Percentiles rank a stretch among this genome's conserved stretches.
Evolutionary conservation across 768 basidiomycete genomes (phyloP).

Genomic region (Cystoderma amianthinum): DNA sequence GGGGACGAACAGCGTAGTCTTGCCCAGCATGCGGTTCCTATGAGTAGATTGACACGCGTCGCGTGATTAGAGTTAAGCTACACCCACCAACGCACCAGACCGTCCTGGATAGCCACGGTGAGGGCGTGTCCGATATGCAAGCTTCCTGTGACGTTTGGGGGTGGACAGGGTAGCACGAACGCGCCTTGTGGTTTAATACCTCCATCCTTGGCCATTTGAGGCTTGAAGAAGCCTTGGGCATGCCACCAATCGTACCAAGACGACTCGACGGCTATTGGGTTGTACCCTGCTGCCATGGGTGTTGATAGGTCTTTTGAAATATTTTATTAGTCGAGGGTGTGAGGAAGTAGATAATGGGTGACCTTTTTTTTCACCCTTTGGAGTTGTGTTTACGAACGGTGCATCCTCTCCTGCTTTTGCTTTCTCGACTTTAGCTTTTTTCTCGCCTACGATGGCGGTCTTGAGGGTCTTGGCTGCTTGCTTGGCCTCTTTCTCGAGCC

Average conservation of each 20-base stretch:
- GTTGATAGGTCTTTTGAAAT: constrained; percentile 61
- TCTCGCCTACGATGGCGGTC: constrained; percentile 40
- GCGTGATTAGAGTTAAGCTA: no score
- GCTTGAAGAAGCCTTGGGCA: constrained; percentile 84
- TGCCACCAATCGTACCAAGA: constrained; percentile 99
- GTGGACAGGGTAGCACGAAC: constrained; percentile 87
- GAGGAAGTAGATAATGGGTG: constrained; percentile 7
- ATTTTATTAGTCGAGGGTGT: constrained; percentile 1
- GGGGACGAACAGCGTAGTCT: constrained; percentile 83
- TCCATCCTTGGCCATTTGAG: constrained; percentile 52
- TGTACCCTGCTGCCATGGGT: constrained; percentile 90
- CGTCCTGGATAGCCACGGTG: constrained; percentile 87
- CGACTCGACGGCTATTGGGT: constrained; percentile 90
- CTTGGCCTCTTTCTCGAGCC: constrained; percentile 73
- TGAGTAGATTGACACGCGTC: no score
- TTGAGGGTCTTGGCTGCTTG: constrained; percentile 64
- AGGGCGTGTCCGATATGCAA: constrained; percentile 95
- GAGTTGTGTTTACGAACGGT: constrained; percentile 85
- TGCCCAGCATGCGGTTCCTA: constrained; percentile 90
- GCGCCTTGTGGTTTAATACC: constrained; percentile 53
- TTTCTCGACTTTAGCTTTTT: constrained; percentile 73
- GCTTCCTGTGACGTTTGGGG: constrained; percentile 94
- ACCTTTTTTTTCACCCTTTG: constrained; percentile 94
- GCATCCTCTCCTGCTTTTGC: constrained; percentile 60
- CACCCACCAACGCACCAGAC: constrained; percentile 78